Evolutionary conservation across 1,139 yeast species (phyloP).

Genomic region (Yueomyces sp.): DNA sequence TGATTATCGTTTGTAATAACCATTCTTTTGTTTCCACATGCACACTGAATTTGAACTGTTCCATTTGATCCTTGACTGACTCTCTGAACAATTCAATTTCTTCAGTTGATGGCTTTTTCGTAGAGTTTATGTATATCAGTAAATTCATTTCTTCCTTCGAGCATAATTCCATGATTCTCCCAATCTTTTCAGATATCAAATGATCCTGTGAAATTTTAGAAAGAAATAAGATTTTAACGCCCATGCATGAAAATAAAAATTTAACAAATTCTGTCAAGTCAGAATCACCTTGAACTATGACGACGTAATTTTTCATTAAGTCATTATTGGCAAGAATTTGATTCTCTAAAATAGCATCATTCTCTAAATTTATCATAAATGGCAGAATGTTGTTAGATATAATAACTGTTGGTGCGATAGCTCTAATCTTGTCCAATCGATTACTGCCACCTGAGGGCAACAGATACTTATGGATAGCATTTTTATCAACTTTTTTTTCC

Average conservation of each 20-base stretch:
- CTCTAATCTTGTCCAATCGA: slow-evolving; percentile 6
- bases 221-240: slow-evolving; percentile 8
- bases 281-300: slow-evolving; percentile 16
- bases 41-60: slow-evolving; percentile 1
- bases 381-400: slow-evolving; percentile 22
- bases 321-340: slow-evolving; percentile 9
- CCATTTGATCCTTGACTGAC: neutral
- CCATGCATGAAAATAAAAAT: slow-evolving; percentile 16
- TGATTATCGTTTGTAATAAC: slow-evolving; percentile 63
- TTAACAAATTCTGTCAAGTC: slow-evolving; percentile 16
- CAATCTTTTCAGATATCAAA: slow-evolving; percentile 2
- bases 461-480: slow-evolving; percentile 35
- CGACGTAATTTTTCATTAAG: slow-evolving; percentile 8
- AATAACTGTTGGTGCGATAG: slow-evolving; percentile 11
- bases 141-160: slow-evolving; percentile 1
- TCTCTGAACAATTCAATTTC: slow-evolving; percentile 3
- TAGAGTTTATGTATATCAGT: slow-evolving; percentile 7
- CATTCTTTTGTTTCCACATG: slow-evolving; percentile 45
- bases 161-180: neutral
- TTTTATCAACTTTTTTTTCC: slow-evolving; percentile 17
- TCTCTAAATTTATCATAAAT: slow-evolving; percentile 25
- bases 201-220: slow-evolving; percentile 1
- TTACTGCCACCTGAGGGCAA: slow-evolving; percentile 56
- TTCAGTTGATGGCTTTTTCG: slow-evolving; percentile 3
- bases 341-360: slow-evolving; percentile 5